A percentile compares a stretch with the other conserved stretches of the same genome.
Evolutionary conservation across 805 yeast species (phyloP).

Genomic region (Candida oleophila): DNA sequence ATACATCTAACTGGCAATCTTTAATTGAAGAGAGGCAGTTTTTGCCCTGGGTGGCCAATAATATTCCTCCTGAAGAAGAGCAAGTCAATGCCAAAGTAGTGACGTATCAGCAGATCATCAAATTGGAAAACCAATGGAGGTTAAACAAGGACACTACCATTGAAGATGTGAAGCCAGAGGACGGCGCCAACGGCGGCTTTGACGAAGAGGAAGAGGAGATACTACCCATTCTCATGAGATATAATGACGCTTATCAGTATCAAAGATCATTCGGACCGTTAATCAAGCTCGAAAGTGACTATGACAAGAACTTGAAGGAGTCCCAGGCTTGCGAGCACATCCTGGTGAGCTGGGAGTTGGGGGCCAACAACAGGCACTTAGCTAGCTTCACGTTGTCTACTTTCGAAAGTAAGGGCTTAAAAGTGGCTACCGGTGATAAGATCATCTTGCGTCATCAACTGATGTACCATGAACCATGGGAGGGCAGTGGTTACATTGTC

Average conservation of each 20-base stretch:
- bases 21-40: slow-evolving; percentile 77
- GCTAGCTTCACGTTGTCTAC: slow-evolving; percentile 71
- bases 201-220: slow-evolving; percentile 51
- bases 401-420: slow-evolving; percentile 61
- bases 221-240: slow-evolving; percentile 71
- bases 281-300: slow-evolving; percentile 77
- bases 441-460: slow-evolving; percentile 49
- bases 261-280: slow-evolving; percentile 84
- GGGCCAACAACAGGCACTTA: slow-evolving; percentile 60
- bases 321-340: slow-evolving; percentile 74
- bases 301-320: slow-evolving; percentile 71
- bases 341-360: slow-evolving; percentile 70
- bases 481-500: slow-evolving; percentile 67
- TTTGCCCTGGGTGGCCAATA: slow-evolving; percentile 76
- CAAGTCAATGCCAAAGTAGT: slow-evolving; percentile 54
- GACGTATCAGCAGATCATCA: slow-evolving; percentile 61
- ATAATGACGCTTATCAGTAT: slow-evolving; percentile 80
- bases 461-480: slow-evolving; percentile 64
- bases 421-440: slow-evolving; percentile 84
- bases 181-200: slow-evolving; percentile 18
- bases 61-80: slow-evolving; percentile 66
- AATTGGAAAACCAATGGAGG: slow-evolving; percentile 82
- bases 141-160: slow-evolving; percentile 66
- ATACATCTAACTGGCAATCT: slow-evolving; percentile 83
- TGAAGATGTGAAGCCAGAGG: slow-evolving; percentile 57